A percentile compares a stretch with the other conserved stretches of the same genome.
Conservation (phyloP, 495 filamentous ascomycete genomes). For the Aspergillus avenaceus region DNA sequence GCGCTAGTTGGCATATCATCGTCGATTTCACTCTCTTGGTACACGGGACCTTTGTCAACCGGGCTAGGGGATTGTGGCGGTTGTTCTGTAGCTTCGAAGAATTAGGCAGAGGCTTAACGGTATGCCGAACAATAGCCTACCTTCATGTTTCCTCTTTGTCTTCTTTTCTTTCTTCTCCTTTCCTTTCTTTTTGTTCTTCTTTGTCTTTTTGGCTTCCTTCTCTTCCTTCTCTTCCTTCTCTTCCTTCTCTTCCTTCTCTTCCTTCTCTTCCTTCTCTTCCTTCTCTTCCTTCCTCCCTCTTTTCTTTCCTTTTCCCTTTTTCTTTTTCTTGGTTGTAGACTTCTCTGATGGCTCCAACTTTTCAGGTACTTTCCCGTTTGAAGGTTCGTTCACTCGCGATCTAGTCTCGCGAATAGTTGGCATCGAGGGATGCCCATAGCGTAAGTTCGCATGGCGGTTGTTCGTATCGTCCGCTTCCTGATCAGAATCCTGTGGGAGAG, state of each 20-base stretch:
- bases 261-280: background rate
- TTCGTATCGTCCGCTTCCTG: constrained; percentile 10
- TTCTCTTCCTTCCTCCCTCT: background rate
- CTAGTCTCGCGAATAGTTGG: constrained; percentile 18
- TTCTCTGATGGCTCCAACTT: background rate
- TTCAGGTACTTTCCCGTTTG: background rate
- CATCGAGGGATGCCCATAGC: constrained; percentile 34
- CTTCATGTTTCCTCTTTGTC: background rate
- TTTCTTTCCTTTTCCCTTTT: background rate
- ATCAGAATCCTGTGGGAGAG: constrained; percentile 13
- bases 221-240: background rate
- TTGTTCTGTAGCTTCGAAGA: background rate
- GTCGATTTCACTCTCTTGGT: constrained; percentile 16
- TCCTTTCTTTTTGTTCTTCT: background rate
- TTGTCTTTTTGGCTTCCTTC: background rate
- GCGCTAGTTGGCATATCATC: constrained; percentile 13
- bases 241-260: background rate
- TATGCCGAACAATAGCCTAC: background rate
- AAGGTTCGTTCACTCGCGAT: background rate
- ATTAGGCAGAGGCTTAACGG: background rate
- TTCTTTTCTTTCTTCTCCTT: background rate
- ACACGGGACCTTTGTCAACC: background rate
- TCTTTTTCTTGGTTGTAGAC: constrained; percentile 1
- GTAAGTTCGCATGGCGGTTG: constrained; percentile 33
- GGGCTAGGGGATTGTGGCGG: background rate